phyloP scores from a whole-genome alignment of 176 grass and related monocot species.

The Elaeis guineensis region DNA sequence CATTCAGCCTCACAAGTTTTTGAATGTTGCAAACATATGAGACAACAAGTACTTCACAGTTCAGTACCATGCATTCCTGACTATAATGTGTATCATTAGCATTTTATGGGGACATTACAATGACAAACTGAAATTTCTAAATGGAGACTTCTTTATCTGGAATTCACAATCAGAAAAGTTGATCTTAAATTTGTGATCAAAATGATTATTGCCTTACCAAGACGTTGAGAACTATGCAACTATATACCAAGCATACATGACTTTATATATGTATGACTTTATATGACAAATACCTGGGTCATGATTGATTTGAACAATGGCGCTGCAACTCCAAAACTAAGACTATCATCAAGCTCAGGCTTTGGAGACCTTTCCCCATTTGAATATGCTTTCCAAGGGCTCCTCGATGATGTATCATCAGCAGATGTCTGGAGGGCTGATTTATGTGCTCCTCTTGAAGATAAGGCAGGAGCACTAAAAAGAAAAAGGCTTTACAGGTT shows the following conservation, averaged over 20 bases:
- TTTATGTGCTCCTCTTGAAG: conserved; percentile 60
- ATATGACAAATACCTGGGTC: conserved; percentile 52
- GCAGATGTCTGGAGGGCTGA: conserved; percentile 42
- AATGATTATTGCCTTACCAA: too few relatives aligned
- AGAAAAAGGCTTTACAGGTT: conserved; percentile 3
- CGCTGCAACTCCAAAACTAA: conserved; percentile 66
- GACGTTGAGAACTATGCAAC: too few relatives aligned
- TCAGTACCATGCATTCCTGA: too few relatives aligned
- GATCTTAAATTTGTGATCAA: too few relatives aligned
- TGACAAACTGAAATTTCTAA: too few relatives aligned
- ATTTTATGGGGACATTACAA: too few relatives aligned
- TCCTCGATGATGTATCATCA: conserved; percentile 48
- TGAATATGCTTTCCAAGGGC: conserved; percentile 77
- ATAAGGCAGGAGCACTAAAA: conserved; percentile 80
- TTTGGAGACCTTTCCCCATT: conserved; percentile 51
- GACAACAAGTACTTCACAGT: too few relatives aligned
- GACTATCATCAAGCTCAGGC: conserved; percentile 54
- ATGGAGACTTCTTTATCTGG: too few relatives aligned
- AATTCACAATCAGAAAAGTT: too few relatives aligned
- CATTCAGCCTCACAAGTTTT: too few relatives aligned
- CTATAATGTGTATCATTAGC: too few relatives aligned
- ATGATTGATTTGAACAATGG: conserved; percentile 89
- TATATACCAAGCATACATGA: background rate
- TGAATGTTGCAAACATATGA: too few relatives aligned
- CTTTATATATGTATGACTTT: background rate